Percentiles rank a stretch among this genome's conserved stretches.
Evolutionary conservation across 148 eudicot genomes (phyloP).

Genomic region (Rhododendron molle): DNA sequence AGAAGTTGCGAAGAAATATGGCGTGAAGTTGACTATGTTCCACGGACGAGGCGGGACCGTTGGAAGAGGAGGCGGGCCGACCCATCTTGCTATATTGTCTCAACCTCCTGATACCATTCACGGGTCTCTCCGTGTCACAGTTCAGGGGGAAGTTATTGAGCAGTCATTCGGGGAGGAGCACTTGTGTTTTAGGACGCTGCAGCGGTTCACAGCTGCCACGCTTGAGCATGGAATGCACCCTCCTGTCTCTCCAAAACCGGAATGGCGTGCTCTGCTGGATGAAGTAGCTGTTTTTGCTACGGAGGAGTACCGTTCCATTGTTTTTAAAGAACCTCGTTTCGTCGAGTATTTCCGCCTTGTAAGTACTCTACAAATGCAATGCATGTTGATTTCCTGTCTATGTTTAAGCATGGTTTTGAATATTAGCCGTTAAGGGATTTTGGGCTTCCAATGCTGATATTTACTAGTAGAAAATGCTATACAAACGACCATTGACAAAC

Average conservation of each 20-base stretch:
- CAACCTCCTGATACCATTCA: slow-evolving; percentile 93
- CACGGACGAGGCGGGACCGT: slow-evolving; percentile 99
- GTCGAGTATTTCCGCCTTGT: slow-evolving; percentile 97
- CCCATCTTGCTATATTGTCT: slow-evolving; percentile 96
- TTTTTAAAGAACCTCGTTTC: slow-evolving; percentile 86
- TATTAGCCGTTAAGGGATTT: not conserved
- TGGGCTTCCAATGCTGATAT: not conserved
- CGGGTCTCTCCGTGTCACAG: slow-evolving; percentile 92
- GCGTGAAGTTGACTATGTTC: slow-evolving; percentile 92
- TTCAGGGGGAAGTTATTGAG: slow-evolving; percentile 98
- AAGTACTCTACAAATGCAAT: slow-evolving; percentile 24
- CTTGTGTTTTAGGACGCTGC: slow-evolving; percentile 93
- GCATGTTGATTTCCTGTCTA: not conserved
- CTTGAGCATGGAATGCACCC: slow-evolving; percentile 99
- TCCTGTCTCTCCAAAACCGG: slow-evolving; percentile 86
- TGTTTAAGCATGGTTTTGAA: not conserved
- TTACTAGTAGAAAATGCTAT: not conserved
- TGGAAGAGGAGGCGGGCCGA: slow-evolving; percentile 98
- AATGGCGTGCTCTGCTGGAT: slow-evolving; percentile 91
- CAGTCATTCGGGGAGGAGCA: slow-evolving; percentile 97
- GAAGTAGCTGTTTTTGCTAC: slow-evolving; percentile 82
- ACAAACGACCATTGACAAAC: not conserved
- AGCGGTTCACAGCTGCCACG: slow-evolving; percentile 91
- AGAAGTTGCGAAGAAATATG: slow-evolving; percentile 75
- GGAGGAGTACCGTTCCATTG: slow-evolving; percentile 81